Conservation (phyloP, 2,329 filamentous ascomycete species). For the Epicoccum nigrum region DNA sequence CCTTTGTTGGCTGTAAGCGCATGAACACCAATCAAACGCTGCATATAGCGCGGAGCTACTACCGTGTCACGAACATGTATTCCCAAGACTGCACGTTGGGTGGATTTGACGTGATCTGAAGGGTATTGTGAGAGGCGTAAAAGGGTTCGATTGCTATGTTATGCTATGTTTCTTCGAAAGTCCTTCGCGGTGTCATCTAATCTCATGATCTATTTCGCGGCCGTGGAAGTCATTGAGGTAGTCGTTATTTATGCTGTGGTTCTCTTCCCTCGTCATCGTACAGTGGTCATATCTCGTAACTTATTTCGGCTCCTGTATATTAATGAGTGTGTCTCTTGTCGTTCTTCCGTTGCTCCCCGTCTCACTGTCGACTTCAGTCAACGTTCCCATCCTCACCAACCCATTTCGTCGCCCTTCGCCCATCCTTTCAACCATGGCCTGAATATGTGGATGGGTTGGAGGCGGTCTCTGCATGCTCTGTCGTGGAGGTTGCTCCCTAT, state of each 20-base stretch:
- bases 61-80: too few species aligned
- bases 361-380: constrained; percentile 10
- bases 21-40: background rate
- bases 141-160: background rate
- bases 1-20: background rate
- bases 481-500: constrained; percentile 7
- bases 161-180: too few species aligned
- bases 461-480: constrained; percentile 18
- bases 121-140: too few species aligned
- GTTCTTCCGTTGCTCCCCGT: constrained; percentile 13
- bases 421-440: constrained; percentile 37
- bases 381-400: constrained; percentile 29
- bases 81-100: too few species aligned
- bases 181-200: background rate
- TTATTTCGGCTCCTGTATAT: constrained; percentile 21
- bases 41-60: background rate
- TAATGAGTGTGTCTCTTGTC: constrained; percentile 31
- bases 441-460: constrained; percentile 38
- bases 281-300: constrained; percentile 6
- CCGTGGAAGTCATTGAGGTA: constrained; percentile 1
- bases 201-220: background rate
- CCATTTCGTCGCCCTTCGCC: constrained; percentile 37
- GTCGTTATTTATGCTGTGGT: constrained; percentile 4
- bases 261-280: constrained; percentile 5
- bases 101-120: too few species aligned